These are phyloP conservation scores for Pilobolus umbonatus DNA, from an alignment of 192 early-diverging fungal species.

Conservation along the genomic window DNA sequence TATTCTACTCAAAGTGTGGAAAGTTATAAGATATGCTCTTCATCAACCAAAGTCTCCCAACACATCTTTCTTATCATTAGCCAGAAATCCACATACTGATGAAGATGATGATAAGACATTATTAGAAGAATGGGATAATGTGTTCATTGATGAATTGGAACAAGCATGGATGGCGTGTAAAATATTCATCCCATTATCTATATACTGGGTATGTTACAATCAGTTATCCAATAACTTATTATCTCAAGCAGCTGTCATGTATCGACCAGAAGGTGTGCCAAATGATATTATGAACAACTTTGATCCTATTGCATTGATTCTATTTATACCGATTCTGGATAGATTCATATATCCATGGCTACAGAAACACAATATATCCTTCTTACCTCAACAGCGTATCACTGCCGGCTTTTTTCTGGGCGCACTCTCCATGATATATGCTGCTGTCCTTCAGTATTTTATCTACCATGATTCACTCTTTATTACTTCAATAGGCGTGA, in stretches of 20 bases:
- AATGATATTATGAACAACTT: constrained; percentile 62
- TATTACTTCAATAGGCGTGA: constrained; percentile 20
- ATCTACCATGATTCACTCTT: constrained; percentile 53
- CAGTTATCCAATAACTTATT: constrained; percentile 59
- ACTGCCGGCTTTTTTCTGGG: constrained; percentile 51
- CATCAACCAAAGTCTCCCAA: constrained; percentile 18
- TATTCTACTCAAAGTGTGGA: constrained; percentile 46
- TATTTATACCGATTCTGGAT: constrained; percentile 56
- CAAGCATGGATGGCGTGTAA: constrained; percentile 53
- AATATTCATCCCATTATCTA: constrained; percentile 52
- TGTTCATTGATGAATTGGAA: constrained; percentile 56
- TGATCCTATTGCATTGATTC: constrained; percentile 51
- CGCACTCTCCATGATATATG: constrained; percentile 52
- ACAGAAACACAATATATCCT: constrained; percentile 46
- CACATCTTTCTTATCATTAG: background rate
- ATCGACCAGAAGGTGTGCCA: constrained; percentile 40
- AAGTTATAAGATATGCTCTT: constrained; percentile 19
- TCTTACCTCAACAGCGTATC: constrained; percentile 53
- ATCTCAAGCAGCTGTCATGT: constrained; percentile 56
- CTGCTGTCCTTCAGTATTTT: constrained; percentile 52
- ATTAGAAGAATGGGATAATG: constrained; percentile 43
- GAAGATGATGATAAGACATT: background rate
- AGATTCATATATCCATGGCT: constrained; percentile 48
- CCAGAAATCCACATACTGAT: constrained; percentile 10
- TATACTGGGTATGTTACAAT: constrained; percentile 62